A percentile compares a stretch with the other conserved stretches of the same genome.
phyloP scores from a whole-genome alignment of 2,329 filamentous ascomycete genomes.

The Aspergillus fumigatiaffinis region DNA sequence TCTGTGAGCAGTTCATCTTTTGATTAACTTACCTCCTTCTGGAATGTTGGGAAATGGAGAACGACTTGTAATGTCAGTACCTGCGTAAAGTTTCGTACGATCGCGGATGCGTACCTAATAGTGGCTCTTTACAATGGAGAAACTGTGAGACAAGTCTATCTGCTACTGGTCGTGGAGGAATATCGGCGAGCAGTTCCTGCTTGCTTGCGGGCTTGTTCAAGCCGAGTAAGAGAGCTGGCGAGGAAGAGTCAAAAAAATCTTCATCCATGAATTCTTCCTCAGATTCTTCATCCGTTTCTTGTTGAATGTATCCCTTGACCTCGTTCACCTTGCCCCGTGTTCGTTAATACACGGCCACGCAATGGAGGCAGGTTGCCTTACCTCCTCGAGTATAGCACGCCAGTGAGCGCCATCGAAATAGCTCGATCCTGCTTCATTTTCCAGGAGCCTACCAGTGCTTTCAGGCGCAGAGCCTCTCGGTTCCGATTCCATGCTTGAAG shows the following conservation, averaged over 20 bases:
- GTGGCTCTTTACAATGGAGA: constrained; percentile 31
- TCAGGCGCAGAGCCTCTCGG: constrained; percentile 15
- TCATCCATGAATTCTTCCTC: constrained; percentile 23
- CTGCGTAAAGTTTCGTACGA: neutral
- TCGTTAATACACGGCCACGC: neutral
- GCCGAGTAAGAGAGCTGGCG: constrained; percentile 28
- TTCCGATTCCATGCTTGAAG: constrained; percentile 8
- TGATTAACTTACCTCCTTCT: constrained; percentile 22
- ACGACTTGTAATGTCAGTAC: constrained; percentile 14
- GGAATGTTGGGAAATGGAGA: constrained; percentile 30
- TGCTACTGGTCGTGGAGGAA: constrained; percentile 28
- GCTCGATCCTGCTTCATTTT: constrained; percentile 28
- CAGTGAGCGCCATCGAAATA: constrained; percentile 37
- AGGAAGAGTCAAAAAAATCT: constrained; percentile 15
- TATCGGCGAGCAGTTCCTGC: constrained; percentile 30
- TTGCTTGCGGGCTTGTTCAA: constrained; percentile 19
- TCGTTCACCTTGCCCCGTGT: constrained; percentile 26
- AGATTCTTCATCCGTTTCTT: constrained; percentile 16
- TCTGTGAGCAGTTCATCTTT: neutral
- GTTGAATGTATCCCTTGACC: constrained; percentile 27
- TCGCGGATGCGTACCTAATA: constrained; percentile 19
- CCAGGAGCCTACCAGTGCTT: constrained; percentile 27
- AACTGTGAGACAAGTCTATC: constrained; percentile 34
- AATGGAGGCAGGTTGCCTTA: constrained; percentile 13
- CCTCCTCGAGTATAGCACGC: constrained; percentile 35